Conservation (phyloP, 495 filamentous ascomycete species). For the Apiosordaria backusii region DNA sequence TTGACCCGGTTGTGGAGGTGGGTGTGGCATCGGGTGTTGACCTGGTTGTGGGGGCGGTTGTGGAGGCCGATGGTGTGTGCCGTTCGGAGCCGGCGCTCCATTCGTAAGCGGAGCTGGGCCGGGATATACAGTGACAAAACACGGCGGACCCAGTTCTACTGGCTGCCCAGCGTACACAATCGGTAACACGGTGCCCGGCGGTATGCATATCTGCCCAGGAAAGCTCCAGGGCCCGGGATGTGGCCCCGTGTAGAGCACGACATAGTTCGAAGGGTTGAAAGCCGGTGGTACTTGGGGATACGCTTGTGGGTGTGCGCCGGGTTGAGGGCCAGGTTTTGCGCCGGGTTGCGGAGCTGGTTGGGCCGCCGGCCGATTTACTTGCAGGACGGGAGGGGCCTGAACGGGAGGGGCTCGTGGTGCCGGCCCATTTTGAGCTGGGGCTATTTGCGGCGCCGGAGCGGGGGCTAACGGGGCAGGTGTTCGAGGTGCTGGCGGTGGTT, state of each 20-base stretch:
- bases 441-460: neutral
- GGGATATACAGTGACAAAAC: slow-evolving; percentile 15
- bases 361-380: neutral
- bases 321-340: neutral
- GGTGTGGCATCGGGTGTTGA: slow-evolving; percentile 4
- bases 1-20: neutral
- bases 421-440: neutral
- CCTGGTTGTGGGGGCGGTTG: neutral
- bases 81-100: neutral
- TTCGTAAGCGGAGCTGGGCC: slow-evolving; percentile 5
- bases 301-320: neutral
- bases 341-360: slow-evolving; percentile 1
- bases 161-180: slow-evolving; percentile 15
- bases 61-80: neutral
- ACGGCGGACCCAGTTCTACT: slow-evolving; percentile 8
- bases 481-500: slow-evolving; percentile 2
- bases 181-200: slow-evolving; percentile 13
- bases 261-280: slow-evolving; percentile 13
- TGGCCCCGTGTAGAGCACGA: slow-evolving; percentile 11
- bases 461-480: neutral
- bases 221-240: slow-evolving; percentile 11
- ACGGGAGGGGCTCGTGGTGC: neutral
- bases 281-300: slow-evolving; percentile 7
- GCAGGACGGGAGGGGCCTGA: neutral
- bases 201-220: slow-evolving; percentile 10